These are phyloP conservation scores for Plectranthus barbatus DNA, from an alignment of 257 asterid genomes.

Conservation along the genomic window DNA sequence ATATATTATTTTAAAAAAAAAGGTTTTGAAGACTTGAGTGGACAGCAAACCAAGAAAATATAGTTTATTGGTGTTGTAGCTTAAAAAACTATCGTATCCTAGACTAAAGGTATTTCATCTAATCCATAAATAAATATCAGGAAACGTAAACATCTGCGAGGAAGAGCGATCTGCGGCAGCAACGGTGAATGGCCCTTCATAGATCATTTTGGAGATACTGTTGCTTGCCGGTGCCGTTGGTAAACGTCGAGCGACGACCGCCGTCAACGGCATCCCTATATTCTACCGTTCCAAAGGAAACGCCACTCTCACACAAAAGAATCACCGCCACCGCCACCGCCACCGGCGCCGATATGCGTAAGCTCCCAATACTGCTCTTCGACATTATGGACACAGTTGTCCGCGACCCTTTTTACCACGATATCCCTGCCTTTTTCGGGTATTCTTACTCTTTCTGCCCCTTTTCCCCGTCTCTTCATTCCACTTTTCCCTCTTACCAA, in stretches of 20 bases:
- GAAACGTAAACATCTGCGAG: too few species aligned
- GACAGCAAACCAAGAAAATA: too few species aligned
- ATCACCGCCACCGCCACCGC: neutral
- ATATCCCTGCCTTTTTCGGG: slow-evolving; percentile 81
- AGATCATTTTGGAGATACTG: slow-evolving; percentile 22
- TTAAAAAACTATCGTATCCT: too few species aligned
- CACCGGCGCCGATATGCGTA: slow-evolving; percentile 16
- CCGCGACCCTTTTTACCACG: slow-evolving; percentile 84
- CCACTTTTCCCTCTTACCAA: neutral
- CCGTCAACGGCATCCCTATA: neutral
- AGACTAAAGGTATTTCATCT: too few species aligned
- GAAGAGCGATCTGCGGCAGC: neutral
- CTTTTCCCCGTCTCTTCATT: too few species aligned
- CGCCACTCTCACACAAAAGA: slow-evolving; percentile 15
- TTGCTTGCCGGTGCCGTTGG: slow-evolving; percentile 15
- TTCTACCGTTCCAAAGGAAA: neutral
- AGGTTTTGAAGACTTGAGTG: too few species aligned
- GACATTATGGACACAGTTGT: slow-evolving; percentile 90
- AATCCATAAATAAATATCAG: too few species aligned
- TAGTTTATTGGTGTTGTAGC: too few species aligned
- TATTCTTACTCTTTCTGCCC: slow-evolving; percentile 18
- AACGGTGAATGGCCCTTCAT: slow-evolving; percentile 13
- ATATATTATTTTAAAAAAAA: too few species aligned
- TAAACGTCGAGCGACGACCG: slow-evolving; percentile 13
- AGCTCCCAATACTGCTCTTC: slow-evolving; percentile 71